Conservation (phyloP, 106 monocot genomes). For the Amphibolis antarctica region DNA sequence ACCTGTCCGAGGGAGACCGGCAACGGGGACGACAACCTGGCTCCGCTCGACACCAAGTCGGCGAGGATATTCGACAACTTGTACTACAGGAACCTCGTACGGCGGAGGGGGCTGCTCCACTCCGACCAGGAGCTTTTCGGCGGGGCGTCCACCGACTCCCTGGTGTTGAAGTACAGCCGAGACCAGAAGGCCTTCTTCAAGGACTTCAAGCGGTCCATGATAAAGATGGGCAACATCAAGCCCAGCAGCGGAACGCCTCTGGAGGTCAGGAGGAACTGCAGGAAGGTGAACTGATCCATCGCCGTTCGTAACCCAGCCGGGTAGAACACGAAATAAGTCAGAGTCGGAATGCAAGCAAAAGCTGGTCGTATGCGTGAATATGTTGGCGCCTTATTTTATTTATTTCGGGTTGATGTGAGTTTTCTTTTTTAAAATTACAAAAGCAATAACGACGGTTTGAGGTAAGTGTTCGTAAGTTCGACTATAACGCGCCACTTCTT, state of each 20-base stretch:
- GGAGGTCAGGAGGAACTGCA: constrained; percentile 14
- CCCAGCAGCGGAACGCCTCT: neutral
- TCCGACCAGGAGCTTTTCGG: constrained; percentile 55
- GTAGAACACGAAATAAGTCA: no score
- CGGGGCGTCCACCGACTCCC: constrained; percentile 9
- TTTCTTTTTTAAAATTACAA: no score
- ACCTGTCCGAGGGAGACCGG: constrained; percentile 22
- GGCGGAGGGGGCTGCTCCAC: constrained; percentile 32
- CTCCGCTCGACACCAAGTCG: constrained; percentile 18
- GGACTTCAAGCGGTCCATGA: constrained; percentile 8
- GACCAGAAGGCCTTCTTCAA: constrained; percentile 11
- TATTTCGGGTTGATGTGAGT: no score
- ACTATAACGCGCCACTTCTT: no score
- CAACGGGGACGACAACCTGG: constrained; percentile 15
- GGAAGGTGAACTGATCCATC: constrained; percentile 5
- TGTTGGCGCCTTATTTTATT: no score
- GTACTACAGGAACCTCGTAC: constrained; percentile 29
- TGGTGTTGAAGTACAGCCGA: constrained; percentile 16
- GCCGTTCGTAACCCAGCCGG: no score
- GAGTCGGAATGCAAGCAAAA: no score
- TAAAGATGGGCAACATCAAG: constrained; percentile 10
- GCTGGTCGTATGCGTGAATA: no score
- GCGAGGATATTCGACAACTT: constrained; percentile 18
- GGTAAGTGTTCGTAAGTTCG: no score
- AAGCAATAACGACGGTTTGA: no score